Conservation (phyloP, 2,329 filamentous ascomycete species). For the Diaporthe destruens region DNA sequence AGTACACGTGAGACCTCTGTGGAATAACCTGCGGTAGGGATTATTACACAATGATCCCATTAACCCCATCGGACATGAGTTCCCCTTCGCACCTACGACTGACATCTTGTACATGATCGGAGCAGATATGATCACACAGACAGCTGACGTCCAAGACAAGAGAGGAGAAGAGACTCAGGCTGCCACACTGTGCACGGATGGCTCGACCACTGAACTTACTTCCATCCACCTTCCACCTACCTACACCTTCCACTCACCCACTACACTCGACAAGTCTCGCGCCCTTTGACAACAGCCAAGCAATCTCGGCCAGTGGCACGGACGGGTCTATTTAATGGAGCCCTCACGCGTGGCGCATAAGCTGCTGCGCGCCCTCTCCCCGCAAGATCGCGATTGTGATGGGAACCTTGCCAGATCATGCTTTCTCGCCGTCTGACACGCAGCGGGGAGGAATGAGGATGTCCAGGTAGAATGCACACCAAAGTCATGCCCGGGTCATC, state of each 20-base stretch:
- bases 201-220: not conserved
- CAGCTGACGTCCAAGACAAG: not conserved
- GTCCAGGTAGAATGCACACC: not conserved
- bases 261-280: not conserved
- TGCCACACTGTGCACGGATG: not conserved
- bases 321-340: not conserved
- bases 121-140: too few relatives aligned
- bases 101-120: too few relatives aligned
- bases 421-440: not conserved
- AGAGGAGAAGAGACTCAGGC: not conserved
- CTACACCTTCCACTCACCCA: slow-evolving; percentile 24
- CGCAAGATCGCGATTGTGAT: slow-evolving; percentile 4
- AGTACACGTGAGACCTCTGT: not conserved
- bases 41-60: too few relatives aligned
- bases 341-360: not conserved
- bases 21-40: not conserved
- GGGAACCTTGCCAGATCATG: slow-evolving; percentile 5
- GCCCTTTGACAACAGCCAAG: not conserved
- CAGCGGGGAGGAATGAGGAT: not conserved
- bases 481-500: not conserved
- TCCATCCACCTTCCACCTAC: not conserved
- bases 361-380: not conserved
- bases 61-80: too few relatives aligned
- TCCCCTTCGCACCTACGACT: not conserved
- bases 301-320: not conserved